phyloP scores from a whole-genome alignment of 306 rosid species.

The Prinsepia uniflora region DNA sequence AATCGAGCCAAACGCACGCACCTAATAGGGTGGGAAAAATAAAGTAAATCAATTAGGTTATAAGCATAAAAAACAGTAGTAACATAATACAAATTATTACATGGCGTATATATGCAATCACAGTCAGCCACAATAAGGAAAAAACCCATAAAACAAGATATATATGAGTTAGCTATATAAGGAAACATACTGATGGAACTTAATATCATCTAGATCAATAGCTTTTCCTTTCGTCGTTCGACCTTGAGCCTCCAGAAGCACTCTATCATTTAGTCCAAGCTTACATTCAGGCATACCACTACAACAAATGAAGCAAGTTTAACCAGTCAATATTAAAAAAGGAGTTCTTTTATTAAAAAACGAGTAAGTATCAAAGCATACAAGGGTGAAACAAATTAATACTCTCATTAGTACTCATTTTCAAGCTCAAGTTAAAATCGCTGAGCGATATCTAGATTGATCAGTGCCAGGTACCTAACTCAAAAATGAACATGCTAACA shows the following conservation, averaged over 20 bases:
- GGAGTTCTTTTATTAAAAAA: background rate
- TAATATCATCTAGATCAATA: conserved; percentile 85
- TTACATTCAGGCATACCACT: conserved; percentile 94
- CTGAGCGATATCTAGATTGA: background rate
- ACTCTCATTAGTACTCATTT: background rate
- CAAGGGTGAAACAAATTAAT: background rate
- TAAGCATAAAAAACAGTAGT: background rate
- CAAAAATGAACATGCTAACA: background rate
- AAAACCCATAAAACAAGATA: background rate
- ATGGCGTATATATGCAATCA: no score
- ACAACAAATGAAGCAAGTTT: conserved; percentile 31
- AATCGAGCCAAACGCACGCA: conserved; percentile 92
- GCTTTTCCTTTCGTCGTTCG: conserved; percentile 73
- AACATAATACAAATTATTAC: background rate
- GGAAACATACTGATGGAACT: conserved; percentile 79
- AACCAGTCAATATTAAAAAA: background rate
- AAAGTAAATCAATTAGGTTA: background rate
- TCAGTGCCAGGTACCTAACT: background rate
- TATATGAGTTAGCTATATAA: background rate
- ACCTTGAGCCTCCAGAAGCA: conserved; percentile 80
- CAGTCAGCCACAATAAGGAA: background rate
- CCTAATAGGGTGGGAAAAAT: conserved; percentile 38
- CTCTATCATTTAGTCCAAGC: conserved; percentile 80
- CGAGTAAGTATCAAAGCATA: background rate
- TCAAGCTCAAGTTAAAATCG: background rate